Evolutionary conservation across 192 early-diverging fungal genomes (phyloP), one percentile per base, ranked within the genome.

Genomic region (Mortierella claussenii): DNA sequence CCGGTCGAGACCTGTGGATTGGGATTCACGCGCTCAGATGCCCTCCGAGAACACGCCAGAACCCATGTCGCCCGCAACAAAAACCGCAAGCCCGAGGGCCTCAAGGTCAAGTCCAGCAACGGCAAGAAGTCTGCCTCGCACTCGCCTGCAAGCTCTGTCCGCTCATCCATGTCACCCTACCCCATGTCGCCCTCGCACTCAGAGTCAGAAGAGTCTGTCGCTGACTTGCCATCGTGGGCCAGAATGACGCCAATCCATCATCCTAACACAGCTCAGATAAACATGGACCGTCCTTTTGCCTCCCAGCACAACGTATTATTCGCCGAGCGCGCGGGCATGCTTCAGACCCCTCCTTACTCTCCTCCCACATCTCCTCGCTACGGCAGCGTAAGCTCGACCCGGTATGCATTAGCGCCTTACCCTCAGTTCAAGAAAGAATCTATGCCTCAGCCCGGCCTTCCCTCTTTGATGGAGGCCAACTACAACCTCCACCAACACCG

Each of bases 21-120:
- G 9, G 81, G 84, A 49, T 94, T 94, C 84, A 91, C 91, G 11
- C 88, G 92, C 0, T 82, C 91, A 43, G 92, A 94, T 71, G 90
- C 92, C 58, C 79, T 94, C 20, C 90, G 88, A 73, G 83, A 91
- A 1, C 92, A 94, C 24, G 85, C 89, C 40, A 86, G 90, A 60
- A 92, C 90, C 0, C 93, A 95, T 60, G 92, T 92, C 1, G 89
- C 49, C 21, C 64, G 73, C 31, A 66, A 45, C 45, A 49, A 59
- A 13, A 51, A 58, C 33, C 73, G 73, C 47, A 76, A 75, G 70
- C 30, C 57, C 24, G 56, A 75, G 5, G 28, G 21, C 17, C 21
- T 55, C 47, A 59, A 59, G 40, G 54, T 37, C 21, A 60, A 46
- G n/a, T 47, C 62, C 4, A 42, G 48, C 61, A 49, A 37, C 15